These are phyloP conservation scores for Phytophthora melonis DNA, from an alignment of 352 stramenopile species.

Conservation along the genomic window DNA sequence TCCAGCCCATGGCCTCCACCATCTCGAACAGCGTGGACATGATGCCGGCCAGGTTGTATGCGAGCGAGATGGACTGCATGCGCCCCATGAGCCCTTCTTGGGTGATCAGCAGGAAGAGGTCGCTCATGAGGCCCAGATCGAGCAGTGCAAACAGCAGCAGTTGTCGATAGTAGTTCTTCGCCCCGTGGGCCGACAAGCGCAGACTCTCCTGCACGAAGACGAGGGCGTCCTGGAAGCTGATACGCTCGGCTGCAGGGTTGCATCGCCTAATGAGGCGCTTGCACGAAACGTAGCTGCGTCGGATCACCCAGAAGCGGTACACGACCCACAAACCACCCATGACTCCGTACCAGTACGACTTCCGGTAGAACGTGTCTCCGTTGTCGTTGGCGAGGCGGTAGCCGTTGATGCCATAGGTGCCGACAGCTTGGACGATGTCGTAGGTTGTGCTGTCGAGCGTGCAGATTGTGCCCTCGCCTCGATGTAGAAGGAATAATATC, in stretches of 20 bases:
- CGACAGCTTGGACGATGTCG: slow-evolving; percentile 11
- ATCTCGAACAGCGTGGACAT: slow-evolving; percentile 35
- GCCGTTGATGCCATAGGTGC: slow-evolving; percentile 13
- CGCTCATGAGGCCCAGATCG: slow-evolving; percentile 30
- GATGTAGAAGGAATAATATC: slow-evolving; percentile 5
- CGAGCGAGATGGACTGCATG: slow-evolving; percentile 30
- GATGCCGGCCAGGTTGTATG: slow-evolving; percentile 29
- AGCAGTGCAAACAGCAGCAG: slow-evolving; percentile 18
- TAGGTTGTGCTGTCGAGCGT: slow-evolving; percentile 11
- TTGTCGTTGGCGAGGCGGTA: neutral
- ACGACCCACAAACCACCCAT: slow-evolving; percentile 2
- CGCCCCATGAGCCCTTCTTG: slow-evolving; percentile 18
- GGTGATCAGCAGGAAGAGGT: slow-evolving; percentile 31
- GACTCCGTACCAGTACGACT: slow-evolving; percentile 16
- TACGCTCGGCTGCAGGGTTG: neutral
- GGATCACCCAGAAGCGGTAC: slow-evolving; percentile 14
- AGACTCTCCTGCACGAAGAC: slow-evolving; percentile 17
- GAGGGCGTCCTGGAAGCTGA: slow-evolving; percentile 5
- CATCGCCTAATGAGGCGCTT: slow-evolving; percentile 1
- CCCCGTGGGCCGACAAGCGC: slow-evolving; percentile 10
- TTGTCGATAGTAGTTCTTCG: slow-evolving; percentile 20
- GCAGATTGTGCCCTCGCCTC: slow-evolving; percentile 13
- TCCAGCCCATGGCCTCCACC: slow-evolving; percentile 15
- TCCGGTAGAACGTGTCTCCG: neutral
- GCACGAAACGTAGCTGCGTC: slow-evolving; percentile 11